These are phyloP conservation scores for Populus tremula DNA, from an alignment of 345 rosid genomes.

Conservation along the genomic window DNA sequence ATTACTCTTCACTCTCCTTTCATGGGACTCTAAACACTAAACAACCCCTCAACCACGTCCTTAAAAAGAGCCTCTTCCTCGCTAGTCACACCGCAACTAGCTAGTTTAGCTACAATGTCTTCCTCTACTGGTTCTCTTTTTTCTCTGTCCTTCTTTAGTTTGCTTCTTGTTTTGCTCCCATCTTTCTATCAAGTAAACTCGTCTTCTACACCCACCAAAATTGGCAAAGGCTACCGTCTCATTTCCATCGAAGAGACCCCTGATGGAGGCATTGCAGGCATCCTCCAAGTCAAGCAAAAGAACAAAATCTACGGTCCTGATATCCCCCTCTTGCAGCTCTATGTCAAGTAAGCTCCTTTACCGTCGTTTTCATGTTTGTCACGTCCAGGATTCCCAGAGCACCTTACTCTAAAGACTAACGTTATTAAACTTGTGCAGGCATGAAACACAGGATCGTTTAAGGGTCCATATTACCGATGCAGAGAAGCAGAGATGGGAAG, in stretches of 20 bases:
- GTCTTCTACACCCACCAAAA: conserved; percentile 35
- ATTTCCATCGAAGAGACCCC: conserved; percentile 69
- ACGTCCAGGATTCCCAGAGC: not conserved
- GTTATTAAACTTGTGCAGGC: conserved; percentile 42
- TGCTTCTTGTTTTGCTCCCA: conserved; percentile 32
- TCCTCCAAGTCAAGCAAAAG: conserved; percentile 72
- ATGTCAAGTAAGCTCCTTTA: conserved; percentile 57
- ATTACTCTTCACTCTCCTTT: not conserved
- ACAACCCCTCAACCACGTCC: not conserved
- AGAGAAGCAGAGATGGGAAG: conserved; percentile 84
- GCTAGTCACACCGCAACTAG: not conserved
- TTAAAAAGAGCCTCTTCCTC: not conserved
- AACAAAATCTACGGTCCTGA: conserved; percentile 82
- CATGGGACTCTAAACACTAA: not conserved
- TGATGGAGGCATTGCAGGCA: conserved; percentile 72
- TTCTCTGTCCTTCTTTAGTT: not conserved
- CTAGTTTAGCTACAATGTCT: conserved; percentile 9
- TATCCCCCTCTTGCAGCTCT: conserved; percentile 68
- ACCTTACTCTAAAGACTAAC: not conserved
- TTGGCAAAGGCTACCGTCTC: conserved; percentile 87
- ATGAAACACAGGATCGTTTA: conserved; percentile 70
- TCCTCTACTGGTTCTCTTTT: not conserved
- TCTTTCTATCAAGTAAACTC: conserved; percentile 33
- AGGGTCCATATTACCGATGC: conserved; percentile 92
- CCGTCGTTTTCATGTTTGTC: not conserved